phyloP scores from a whole-genome alignment of 2,329 filamentous ascomycete genomes.

The Penicillium oxalicum region DNA sequence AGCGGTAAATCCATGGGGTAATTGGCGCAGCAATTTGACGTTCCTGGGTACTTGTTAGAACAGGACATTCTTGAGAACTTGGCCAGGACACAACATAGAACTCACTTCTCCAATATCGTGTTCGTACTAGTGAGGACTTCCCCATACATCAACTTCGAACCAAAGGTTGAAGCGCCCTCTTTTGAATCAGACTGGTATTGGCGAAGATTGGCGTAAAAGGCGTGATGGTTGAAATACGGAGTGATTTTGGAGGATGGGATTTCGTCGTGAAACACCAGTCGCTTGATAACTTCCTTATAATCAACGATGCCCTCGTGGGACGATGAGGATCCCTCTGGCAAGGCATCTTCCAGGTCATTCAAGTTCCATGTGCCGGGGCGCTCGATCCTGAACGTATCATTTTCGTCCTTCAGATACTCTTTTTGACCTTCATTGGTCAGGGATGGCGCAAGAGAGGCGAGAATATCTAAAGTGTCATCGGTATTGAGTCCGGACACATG shows the following conservation, averaged over 20 bases:
- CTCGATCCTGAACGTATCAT: constrained; percentile 75
- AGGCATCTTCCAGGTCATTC: constrained; percentile 48
- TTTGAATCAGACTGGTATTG: constrained; percentile 57
- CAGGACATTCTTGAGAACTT: not conserved
- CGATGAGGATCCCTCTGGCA: constrained; percentile 36
- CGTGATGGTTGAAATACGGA: constrained; percentile 77
- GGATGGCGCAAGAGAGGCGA: constrained; percentile 57
- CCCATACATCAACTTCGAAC: constrained; percentile 73
- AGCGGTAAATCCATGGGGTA: constrained; percentile 81
- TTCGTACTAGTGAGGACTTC: constrained; percentile 93
- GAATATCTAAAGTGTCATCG: constrained; percentile 61
- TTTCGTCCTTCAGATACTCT: constrained; percentile 70
- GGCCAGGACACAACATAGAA: not conserved
- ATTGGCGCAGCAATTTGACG: constrained; percentile 63
- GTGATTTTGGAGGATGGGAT: constrained; percentile 68
- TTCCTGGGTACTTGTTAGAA: constrained; percentile 52
- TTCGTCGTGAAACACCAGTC: constrained; percentile 65
- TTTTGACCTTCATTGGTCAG: constrained; percentile 60
- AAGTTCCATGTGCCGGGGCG: constrained; percentile 59
- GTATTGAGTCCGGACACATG: constrained; percentile 69
- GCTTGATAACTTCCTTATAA: constrained; percentile 68
- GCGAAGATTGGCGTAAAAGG: constrained; percentile 67
- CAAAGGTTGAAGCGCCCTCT: constrained; percentile 60
- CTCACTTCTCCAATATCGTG: constrained; percentile 80
- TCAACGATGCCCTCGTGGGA: constrained; percentile 58